phyloP scores from a whole-genome alignment of 331 rosid species.

The Malus hybrid region DNA sequence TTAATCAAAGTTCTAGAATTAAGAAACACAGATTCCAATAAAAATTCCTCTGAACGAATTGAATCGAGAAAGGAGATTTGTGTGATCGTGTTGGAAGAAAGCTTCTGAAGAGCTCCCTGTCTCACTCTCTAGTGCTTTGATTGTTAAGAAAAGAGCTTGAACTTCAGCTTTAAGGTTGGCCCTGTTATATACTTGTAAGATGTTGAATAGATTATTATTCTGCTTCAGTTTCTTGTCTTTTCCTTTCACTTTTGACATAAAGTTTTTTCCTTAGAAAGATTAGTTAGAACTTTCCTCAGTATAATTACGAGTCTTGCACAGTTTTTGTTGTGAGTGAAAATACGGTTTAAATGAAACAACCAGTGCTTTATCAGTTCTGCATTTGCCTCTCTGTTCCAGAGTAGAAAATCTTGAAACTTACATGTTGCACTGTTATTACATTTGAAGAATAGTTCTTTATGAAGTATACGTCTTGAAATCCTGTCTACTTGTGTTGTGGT shows the following conservation, averaged over 20 bases:
- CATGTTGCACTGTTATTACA: background rate
- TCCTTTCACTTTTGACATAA: background rate
- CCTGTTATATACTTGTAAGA: slow-evolving; percentile 88
- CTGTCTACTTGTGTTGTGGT: background rate
- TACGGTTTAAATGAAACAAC: background rate
- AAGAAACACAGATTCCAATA: too few relatives aligned
- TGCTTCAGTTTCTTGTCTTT: slow-evolving; percentile 7
- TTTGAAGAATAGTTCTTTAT: background rate
- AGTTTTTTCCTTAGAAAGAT: background rate
- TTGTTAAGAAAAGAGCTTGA: too few relatives aligned
- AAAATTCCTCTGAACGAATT: too few relatives aligned
- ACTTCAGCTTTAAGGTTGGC: slow-evolving; percentile 13
- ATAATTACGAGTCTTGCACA: background rate
- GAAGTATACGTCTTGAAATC: background rate
- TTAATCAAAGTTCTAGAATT: too few relatives aligned
- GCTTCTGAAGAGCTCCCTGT: too few relatives aligned
- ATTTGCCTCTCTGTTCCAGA: background rate
- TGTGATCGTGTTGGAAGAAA: too few relatives aligned
- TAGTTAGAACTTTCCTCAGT: background rate
- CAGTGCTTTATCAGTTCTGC: background rate
- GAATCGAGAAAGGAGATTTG: too few relatives aligned
- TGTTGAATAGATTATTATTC: background rate
- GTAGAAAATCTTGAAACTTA: background rate
- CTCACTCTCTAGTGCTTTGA: too few relatives aligned
- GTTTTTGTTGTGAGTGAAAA: background rate